These are phyloP conservation scores for Trametes cinnabarina DNA, from an alignment of 768 basidiomycete species.

Conservation along the genomic window DNA sequence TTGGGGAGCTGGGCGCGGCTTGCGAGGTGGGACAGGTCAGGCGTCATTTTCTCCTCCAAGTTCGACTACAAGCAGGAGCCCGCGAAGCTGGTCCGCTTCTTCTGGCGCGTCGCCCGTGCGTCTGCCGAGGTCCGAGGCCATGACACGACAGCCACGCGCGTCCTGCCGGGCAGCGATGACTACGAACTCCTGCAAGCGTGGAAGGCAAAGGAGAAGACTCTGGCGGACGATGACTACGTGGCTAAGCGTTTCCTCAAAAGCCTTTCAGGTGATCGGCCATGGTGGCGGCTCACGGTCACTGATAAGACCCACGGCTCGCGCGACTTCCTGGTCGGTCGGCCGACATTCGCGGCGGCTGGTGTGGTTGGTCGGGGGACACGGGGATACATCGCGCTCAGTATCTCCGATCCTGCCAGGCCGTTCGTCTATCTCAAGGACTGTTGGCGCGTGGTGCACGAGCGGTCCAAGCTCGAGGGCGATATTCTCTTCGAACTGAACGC, in stretches of 20 bases:
- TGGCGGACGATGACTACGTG: background rate
- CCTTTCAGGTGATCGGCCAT: background rate
- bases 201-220: too few relatives aligned
- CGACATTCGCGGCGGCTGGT: background rate
- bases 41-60: too few relatives aligned
- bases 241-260: background rate
- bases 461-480: slow-evolving; percentile 1
- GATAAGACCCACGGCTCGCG: background rate
- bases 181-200: background rate
- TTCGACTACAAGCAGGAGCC: too few relatives aligned
- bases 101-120: too few relatives aligned
- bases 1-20: too few relatives aligned
- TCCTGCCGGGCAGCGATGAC: background rate
- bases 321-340: background rate
- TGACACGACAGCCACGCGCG: background rate
- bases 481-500: background rate
- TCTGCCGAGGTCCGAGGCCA: too few relatives aligned
- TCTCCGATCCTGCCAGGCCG: background rate
- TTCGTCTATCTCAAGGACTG: slow-evolving; percentile 18
- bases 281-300: background rate
- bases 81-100: too few relatives aligned
- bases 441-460: slow-evolving; percentile 1
- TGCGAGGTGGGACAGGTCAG: too few relatives aligned
- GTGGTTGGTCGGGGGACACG: background rate
- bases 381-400: slow-evolving; percentile 4